Percentiles rank a stretch among this genome's conserved stretches.
These are phyloP conservation scores for Aspergillus oerlinghausenensis DNA, from an alignment of 2,329 filamentous ascomycete species.

Conservation along the genomic window DNA sequence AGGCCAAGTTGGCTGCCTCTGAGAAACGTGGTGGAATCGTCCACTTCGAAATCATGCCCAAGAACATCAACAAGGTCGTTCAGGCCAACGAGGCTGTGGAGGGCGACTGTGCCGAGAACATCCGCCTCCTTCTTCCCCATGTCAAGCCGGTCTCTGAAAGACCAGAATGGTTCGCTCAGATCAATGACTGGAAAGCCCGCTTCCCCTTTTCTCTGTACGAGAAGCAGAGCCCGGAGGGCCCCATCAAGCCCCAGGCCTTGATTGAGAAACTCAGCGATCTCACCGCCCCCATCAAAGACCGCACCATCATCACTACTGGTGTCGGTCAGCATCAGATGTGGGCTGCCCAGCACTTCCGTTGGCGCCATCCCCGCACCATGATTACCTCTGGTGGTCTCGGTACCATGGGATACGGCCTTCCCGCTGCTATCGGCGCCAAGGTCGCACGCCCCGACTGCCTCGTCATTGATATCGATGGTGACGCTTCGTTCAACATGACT, in stretches of 20 bases:
- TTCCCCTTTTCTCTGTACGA: constrained; percentile 85
- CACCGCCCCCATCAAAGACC: constrained; percentile 72
- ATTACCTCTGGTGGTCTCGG: constrained; percentile 94
- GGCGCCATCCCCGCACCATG: constrained; percentile 87
- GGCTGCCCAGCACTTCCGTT: constrained; percentile 94
- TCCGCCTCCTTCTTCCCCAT: constrained; percentile 68
- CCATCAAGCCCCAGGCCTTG: constrained; percentile 91
- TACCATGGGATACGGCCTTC: constrained; percentile 93
- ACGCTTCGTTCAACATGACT: constrained; percentile 99
- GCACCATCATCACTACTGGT: constrained; percentile 85
- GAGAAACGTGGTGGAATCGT: constrained; percentile 90
- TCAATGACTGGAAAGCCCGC: constrained; percentile 82
- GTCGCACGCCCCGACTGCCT: constrained; percentile 75
- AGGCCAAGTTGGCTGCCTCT: constrained; percentile 75
- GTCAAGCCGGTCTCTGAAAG: constrained; percentile 63
- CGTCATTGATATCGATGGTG: constrained; percentile 93
- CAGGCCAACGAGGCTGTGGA: constrained; percentile 94
- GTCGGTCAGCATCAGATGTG: constrained; percentile 99
- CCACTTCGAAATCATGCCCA: constrained; percentile 97
- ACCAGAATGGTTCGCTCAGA: constrained; percentile 83
- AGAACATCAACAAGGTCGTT: constrained; percentile 99
- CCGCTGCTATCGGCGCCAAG: constrained; percentile 92
- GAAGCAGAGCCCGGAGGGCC: constrained; percentile 65
- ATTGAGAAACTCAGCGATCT: constrained; percentile 87
- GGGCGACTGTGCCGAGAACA: constrained; percentile 80